A percentile compares a stretch with the other conserved stretches of the same genome.
Conservation (phyloP, 169 alveolate species). For the Theileria parva region DNA sequence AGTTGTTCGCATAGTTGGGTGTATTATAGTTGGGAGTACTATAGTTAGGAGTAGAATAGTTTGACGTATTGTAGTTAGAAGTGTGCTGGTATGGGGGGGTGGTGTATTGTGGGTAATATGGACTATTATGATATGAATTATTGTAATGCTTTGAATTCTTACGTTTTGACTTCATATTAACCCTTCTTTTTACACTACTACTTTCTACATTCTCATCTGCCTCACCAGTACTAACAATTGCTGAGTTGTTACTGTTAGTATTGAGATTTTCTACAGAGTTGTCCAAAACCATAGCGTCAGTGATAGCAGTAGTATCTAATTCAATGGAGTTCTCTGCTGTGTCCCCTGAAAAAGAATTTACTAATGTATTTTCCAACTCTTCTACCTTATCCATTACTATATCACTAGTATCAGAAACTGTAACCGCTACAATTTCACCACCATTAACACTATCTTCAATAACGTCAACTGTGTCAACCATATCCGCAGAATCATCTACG, state of each 20-base stretch:
- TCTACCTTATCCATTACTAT: background rate
- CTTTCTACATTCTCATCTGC: background rate
- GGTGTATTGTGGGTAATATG: background rate
- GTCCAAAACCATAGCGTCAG: background rate
- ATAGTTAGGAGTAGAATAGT: background rate
- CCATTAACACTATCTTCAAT: no score
- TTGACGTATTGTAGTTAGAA: no score
- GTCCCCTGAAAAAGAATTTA: background rate
- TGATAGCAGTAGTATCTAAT: background rate
- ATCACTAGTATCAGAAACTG: no score
- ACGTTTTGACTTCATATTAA: background rate
- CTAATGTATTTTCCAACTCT: background rate
- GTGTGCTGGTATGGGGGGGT: background rate
- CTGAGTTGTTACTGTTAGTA: background rate
- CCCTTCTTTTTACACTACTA: background rate
- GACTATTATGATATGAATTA: background rate
- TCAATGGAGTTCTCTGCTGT: background rate
- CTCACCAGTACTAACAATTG: background rate
- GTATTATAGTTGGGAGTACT: background rate
- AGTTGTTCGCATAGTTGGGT: background rate
- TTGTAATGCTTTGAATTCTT: no score
- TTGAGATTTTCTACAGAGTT: no score
- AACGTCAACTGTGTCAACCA: no score
- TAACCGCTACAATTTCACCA: no score
- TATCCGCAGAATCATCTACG: no score